These are phyloP conservation scores for Claviceps sp. DNA, from an alignment of 2,329 filamentous ascomycete species.

Conservation along the genomic window DNA sequence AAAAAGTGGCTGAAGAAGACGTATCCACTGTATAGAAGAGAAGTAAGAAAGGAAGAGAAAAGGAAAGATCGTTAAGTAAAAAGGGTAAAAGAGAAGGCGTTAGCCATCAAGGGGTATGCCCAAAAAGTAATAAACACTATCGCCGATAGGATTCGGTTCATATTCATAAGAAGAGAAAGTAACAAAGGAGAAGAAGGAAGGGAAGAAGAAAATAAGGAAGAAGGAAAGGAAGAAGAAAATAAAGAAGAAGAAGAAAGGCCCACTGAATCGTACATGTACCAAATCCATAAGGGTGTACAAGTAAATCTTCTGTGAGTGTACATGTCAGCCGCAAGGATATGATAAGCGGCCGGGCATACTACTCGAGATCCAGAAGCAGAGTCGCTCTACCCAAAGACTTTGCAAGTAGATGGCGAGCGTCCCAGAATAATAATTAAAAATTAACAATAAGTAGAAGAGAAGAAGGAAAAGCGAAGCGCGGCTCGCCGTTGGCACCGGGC, in stretches of 20 bases:
- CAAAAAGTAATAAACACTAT: constrained; percentile 22
- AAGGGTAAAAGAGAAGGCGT: not conserved
- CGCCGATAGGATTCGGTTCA: constrained; percentile 17
- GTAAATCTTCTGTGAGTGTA: constrained; percentile 5
- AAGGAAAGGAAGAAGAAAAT: not conserved
- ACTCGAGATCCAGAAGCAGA: not conserved
- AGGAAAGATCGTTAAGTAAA: constrained; percentile 1
- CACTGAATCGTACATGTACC: not conserved
- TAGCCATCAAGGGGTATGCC: not conserved
- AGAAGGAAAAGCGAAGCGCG: not conserved
- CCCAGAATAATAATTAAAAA: not conserved
- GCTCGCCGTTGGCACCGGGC: not conserved
- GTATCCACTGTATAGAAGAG: not conserved
- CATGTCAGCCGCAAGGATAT: not conserved
- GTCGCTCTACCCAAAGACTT: not conserved
- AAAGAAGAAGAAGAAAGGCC: constrained; percentile 9
- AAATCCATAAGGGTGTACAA: constrained; percentile 4
- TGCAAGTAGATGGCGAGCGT: not conserved
- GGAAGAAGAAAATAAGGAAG: not conserved
- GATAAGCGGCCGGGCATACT: not conserved
- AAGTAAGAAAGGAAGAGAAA: not conserved
- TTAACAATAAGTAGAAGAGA: not conserved
- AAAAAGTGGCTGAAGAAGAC: not conserved
- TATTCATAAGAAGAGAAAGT: constrained; percentile 12
- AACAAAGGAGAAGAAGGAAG: not conserved